Conservation (phyloP, 331 rosid species). For the Quercus phellos region DNA sequence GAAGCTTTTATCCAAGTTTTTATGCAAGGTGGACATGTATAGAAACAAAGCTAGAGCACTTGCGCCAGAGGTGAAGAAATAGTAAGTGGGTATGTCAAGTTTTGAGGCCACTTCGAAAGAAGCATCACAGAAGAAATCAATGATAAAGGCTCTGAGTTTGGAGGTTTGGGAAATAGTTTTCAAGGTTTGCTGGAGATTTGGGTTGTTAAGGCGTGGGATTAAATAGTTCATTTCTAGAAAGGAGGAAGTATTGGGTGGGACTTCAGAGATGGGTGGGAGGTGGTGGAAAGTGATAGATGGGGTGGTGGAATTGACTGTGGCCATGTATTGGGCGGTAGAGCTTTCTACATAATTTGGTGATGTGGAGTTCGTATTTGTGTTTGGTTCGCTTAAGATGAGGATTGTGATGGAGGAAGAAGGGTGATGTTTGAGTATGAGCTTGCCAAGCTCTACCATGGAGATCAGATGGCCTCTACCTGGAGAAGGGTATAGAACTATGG, state of each 20-base stretch:
- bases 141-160: too few species aligned
- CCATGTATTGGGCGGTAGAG: constrained; percentile 20
- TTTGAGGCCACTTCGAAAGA: too few species aligned
- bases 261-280: constrained; percentile 9
- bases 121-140: too few species aligned
- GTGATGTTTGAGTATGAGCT: too few species aligned
- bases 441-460: too few species aligned
- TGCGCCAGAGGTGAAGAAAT: neutral
- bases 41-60: constrained; percentile 10
- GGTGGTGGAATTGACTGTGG: constrained; percentile 15
- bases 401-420: constrained; percentile 22
- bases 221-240: neutral
- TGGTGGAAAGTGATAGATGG: constrained; percentile 36
- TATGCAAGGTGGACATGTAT: constrained; percentile 21
- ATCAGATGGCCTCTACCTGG: too few species aligned
- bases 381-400: constrained; percentile 21
- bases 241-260: neutral
- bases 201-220: constrained; percentile 8
- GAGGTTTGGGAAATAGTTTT: neutral
- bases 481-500: constrained; percentile 2
- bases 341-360: neutral
- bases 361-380: neutral
- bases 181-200: constrained; percentile 19
- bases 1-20: neutral
- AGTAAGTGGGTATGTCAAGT: constrained; percentile 14